A percentile compares a stretch with the other conserved stretches of the same genome.
phyloP scores from a whole-genome alignment of 257 asterid genomes.

The Ajuga chamaepitys region DNA sequence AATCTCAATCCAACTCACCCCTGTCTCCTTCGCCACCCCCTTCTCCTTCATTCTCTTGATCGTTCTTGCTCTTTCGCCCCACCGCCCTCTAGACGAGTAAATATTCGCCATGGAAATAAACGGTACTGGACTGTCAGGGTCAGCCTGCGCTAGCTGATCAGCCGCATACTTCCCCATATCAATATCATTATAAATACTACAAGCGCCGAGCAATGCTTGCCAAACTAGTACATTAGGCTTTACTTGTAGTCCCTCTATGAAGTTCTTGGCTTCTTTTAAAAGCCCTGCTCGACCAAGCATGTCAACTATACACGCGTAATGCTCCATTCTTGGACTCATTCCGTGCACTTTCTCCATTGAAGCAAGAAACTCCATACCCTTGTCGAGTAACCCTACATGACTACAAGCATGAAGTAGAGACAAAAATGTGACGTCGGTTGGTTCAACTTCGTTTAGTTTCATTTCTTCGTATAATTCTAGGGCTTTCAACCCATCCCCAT shows the following conservation, averaged over 20 bases:
- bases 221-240: slow-evolving; percentile 57
- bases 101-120: slow-evolving; percentile 69
- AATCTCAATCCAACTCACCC: slow-evolving; percentile 76
- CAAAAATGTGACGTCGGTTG: slow-evolving; percentile 69
- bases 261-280: slow-evolving; percentile 57
- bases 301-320: slow-evolving; percentile 73
- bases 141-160: slow-evolving; percentile 37
- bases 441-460: slow-evolving; percentile 38
- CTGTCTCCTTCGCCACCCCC: slow-evolving; percentile 57
- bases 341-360: slow-evolving; percentile 45
- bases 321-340: slow-evolving; percentile 72
- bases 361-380: slow-evolving; percentile 63
- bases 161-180: slow-evolving; percentile 72
- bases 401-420: slow-evolving; percentile 84
- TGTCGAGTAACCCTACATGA: slow-evolving; percentile 56
- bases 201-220: slow-evolving; percentile 88
- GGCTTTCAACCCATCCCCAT: slow-evolving; percentile 55
- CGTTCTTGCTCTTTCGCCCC: slow-evolving; percentile 70
- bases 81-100: slow-evolving; percentile 53
- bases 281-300: slow-evolving; percentile 86
- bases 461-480: slow-evolving; percentile 48
- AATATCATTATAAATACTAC: slow-evolving; percentile 45
- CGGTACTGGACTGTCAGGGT: slow-evolving; percentile 54
- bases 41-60: slow-evolving; percentile 67
- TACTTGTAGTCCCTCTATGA: slow-evolving; percentile 45